phyloP scores from a whole-genome alignment of 306 rosid species.

The Vigna mungo region DNA sequence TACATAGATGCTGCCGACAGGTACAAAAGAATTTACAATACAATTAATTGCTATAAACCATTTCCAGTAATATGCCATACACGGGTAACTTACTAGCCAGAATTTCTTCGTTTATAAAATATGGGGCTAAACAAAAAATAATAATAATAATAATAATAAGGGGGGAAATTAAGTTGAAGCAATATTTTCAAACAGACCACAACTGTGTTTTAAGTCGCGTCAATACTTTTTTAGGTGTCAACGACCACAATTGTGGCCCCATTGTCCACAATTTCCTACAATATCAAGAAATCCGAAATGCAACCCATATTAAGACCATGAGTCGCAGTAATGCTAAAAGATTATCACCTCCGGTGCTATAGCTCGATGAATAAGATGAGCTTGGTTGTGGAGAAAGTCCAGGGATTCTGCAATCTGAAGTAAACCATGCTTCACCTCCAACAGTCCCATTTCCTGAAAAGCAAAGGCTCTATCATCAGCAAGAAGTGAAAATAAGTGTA shows the following conservation, averaged over 20 bases:
- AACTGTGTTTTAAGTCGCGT: background rate
- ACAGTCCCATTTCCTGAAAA: conserved; percentile 85
- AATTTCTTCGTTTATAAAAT: background rate
- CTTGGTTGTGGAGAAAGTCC: conserved; percentile 93
- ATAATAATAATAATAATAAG: too few relatives aligned
- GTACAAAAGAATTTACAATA: background rate
- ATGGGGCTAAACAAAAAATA: background rate
- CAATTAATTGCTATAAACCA: background rate
- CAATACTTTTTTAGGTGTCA: background rate
- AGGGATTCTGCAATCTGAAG: conserved; percentile 93
- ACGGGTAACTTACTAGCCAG: background rate
- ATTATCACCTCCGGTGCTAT: conserved; percentile 86
- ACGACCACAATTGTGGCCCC: background rate
- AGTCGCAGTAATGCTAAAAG: background rate
- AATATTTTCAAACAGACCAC: background rate
- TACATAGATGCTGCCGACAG: conserved; percentile 16
- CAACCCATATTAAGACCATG: background rate
- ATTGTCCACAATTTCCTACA: background rate
- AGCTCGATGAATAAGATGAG: conserved; percentile 88
- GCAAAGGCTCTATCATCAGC: conserved; percentile 10
- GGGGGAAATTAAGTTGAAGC: too few relatives aligned
- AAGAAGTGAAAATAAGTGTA: background rate
- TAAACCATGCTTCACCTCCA: conserved; percentile 98
- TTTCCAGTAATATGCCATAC: background rate
- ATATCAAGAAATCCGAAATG: background rate